Percentiles rank a stretch among this genome's conserved stretches.
Evolutionary conservation across 2,329 filamentous ascomycete species (phyloP).

Genomic region (Aspergillus carbonarius): DNA sequence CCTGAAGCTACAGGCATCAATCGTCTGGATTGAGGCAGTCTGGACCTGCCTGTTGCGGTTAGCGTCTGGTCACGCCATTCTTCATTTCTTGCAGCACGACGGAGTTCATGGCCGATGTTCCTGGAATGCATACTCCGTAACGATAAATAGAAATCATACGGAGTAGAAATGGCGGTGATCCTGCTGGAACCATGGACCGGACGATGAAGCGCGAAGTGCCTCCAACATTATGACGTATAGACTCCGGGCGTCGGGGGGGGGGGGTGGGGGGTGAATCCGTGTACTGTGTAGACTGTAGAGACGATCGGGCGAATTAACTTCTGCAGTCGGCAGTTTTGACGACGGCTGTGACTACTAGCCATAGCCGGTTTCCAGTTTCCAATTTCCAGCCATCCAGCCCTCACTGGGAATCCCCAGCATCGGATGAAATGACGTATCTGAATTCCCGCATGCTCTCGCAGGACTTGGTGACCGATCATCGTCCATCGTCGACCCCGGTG

Average conservation of each 20-base stretch:
- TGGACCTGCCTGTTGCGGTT: not conserved
- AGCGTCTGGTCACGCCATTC: not conserved
- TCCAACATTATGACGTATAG: not conserved
- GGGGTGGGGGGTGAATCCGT: too few relatives aligned
- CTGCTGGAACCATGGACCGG: too few relatives aligned
- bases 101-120: not conserved
- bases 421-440: not conserved
- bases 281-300: not conserved
- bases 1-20: not conserved
- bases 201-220: too few relatives aligned
- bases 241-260: too few relatives aligned
- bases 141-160: too few relatives aligned
- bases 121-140: too few relatives aligned
- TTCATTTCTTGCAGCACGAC: not conserved
- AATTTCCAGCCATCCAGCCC: not conserved
- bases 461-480: not conserved
- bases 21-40: not conserved
- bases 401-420: not conserved
- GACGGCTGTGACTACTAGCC: not conserved
- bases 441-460: not conserved
- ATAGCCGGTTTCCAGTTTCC: too few relatives aligned
- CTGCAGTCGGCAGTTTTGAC: not conserved
- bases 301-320: not conserved
- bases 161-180: too few relatives aligned
- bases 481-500: not conserved